A percentile compares a stretch with the other conserved stretches of the same genome.
Evolutionary conservation across 768 basidiomycete genomes (phyloP).

Genomic region (Asterophora parasitica): DNA sequence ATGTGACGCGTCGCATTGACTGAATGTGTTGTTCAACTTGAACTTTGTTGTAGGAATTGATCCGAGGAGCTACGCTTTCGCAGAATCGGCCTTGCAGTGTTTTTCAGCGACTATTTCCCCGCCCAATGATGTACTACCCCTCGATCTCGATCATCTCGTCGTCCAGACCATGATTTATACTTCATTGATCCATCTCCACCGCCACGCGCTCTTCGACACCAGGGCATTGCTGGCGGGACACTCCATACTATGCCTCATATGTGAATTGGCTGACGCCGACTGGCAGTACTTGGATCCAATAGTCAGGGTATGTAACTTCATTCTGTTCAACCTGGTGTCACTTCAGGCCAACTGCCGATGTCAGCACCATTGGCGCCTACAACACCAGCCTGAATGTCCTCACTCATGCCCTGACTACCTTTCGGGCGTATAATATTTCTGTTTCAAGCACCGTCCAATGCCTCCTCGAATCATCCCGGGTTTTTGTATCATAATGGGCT

Average conservation of each 20-base stretch:
- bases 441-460: conserved; percentile 9
- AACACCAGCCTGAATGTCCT: conserved; percentile 12
- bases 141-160: conserved; percentile 14
- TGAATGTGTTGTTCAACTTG: too few species aligned
- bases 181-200: conserved; percentile 47
- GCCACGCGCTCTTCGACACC: conserved; percentile 33
- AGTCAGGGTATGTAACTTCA: conserved; percentile 37
- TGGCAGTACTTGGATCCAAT: conserved; percentile 52
- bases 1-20: conserved; percentile 13
- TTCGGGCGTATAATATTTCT: conserved; percentile 15
- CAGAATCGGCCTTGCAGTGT: conserved; percentile 41
- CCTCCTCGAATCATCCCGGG: too few species aligned
- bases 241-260: conserved; percentile 39
- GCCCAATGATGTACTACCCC: conserved; percentile 4
- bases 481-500: neutral
- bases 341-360: neutral
- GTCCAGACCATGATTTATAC: conserved; percentile 45
- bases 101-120: conserved; percentile 33
- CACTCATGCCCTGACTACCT: conserved; percentile 13
- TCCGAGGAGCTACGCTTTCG: conserved; percentile 29
- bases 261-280: conserved; percentile 43
- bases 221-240: conserved; percentile 41
- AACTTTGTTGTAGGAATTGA: conserved; percentile 33
- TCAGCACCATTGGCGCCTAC: conserved; percentile 5
- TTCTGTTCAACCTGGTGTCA: neutral